Evolutionary conservation across 768 basidiomycete genomes (phyloP), one percentile per base, ranked within the genome.

Genomic region (Baorangia bicolor): DNA sequence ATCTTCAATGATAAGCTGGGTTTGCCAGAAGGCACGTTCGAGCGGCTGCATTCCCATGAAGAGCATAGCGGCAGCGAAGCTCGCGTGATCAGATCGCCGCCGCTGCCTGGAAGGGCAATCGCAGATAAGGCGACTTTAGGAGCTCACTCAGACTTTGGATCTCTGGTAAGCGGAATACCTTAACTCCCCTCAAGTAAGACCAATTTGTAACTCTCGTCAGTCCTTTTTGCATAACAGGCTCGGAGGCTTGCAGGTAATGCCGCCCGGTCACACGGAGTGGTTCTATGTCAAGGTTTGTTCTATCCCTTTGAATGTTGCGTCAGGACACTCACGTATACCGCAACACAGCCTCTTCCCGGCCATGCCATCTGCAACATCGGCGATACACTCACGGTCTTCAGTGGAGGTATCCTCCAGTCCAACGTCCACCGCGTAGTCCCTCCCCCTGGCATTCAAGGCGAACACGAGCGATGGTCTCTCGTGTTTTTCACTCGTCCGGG

Each of bases 111-210:
- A 0, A 66, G 69, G 18, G 31, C 43, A 4, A 13, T 56, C 9
- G 66, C 67, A 8, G 70, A 75, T 7, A 76, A 69, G 43, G 72
- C 75, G n/a, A 73, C 75, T 0, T 65, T 87, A n/a, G 85, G 85
- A 20, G 80, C 82, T 2, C 88, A 89, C 64, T 87, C 86, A 3
- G 87, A 88, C 67, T 88, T 88, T 58, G 86, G 87, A n/a, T 84
- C 83, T n/a, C 65, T 88, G 53, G 85, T 86, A 60, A 64, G 80
- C 40, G 10, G 13, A 39, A 9, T 23, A 27, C 13, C 37, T 25
- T 2, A 23, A 8, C 18, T 37, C 2, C 2, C 28, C 43, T 30
- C 31, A 21, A 11, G 7, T 13, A 4, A 21, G 4, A 28, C 16
- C 13, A 7, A 23, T 30, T n/a, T 14, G 25, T 48, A 18, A 35